Base-by-base conservation (phyloP, 371 early-diverging fungal genomes). In the Umbelopsis sp. region DNA sequence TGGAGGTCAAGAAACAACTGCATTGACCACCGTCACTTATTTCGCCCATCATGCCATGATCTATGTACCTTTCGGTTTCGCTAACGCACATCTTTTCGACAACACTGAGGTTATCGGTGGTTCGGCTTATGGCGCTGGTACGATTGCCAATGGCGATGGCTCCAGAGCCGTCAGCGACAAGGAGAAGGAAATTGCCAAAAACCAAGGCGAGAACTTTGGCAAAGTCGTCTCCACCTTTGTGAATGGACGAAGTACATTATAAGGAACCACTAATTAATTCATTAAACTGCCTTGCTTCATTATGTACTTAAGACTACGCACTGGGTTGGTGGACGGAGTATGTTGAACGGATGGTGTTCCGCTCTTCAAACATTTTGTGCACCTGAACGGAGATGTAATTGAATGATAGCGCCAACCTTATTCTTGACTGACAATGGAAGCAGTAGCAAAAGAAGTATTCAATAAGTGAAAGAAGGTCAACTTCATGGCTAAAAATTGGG, bases 1-100 rank as follows among this genome's bases (percentile, higher is more conserved):
- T 66, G 92, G 91, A 69, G 93, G 92, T 24, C 88, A 89, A 66
- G 93, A 93, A 70, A 86, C 89, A n/a, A 91, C 92, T 11, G 85
- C 85, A 32, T 71, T 82, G 32, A 80, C 88, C 37, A 79, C 88
- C 53, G 35, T 94, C 53, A 78, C 87, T 20, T 81, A 80, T 68
- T 79, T 91, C 20, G 86, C 78, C n/a, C 93, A 93, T 80, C 91
- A 90, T 65, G 94, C 93, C 16, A 84, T 93, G 65, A 72, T 84
- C 68, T 93, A 81, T 64, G 91, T 92, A 11, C 92, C 93, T 11
- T 68, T 91, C 46, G 90, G 89, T 14, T 86, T 78, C 65, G 72
- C 75, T 16, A 74, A 75, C 66, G 53, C 80, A 4, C 63, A 76
- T 18, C 51, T 86, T 63, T 72, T 72, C 65, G 77, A 82, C 62